Conservation (phyloP, 805 yeast species). For the Candida easanensis region DNA sequence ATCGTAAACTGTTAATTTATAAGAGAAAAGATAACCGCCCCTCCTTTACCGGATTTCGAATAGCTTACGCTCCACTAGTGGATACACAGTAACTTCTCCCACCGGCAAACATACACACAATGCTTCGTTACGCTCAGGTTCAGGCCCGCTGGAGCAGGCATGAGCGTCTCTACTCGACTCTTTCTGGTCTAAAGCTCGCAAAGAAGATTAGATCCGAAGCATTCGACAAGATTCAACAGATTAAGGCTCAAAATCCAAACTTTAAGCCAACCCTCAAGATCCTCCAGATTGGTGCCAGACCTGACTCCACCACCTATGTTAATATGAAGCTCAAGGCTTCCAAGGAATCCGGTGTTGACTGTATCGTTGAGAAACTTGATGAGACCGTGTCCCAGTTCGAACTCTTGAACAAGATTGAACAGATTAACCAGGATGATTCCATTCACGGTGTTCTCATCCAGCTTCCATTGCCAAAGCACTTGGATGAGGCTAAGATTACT, state of each 20-base stretch:
- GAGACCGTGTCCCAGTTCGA: slow-evolving; percentile 54
- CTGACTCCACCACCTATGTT: slow-evolving; percentile 80
- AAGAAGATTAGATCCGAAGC: slow-evolving; percentile 43
- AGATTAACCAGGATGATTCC: slow-evolving; percentile 53
- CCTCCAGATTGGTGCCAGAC: slow-evolving; percentile 74
- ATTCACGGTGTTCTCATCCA: slow-evolving; percentile 78
- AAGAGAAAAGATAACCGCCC: too few relatives aligned
- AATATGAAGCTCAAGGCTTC: slow-evolving; percentile 80
- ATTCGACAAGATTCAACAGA: slow-evolving; percentile 31
- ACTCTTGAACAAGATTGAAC: slow-evolving; percentile 49
- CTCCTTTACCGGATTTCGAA: too few relatives aligned
- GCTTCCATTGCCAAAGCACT: slow-evolving; percentile 70
- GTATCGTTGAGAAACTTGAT: slow-evolving; percentile 58
- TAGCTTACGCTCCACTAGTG: too few relatives aligned
- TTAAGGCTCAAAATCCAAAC: slow-evolving; percentile 39
- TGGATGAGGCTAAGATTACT: slow-evolving; percentile 66
- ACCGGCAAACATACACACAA: not conserved
- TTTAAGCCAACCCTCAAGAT: slow-evolving; percentile 68
- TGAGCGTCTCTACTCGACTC: slow-evolving; percentile 27
- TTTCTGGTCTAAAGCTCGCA: slow-evolving; percentile 49
- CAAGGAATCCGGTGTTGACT: slow-evolving; percentile 60
- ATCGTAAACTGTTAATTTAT: too few relatives aligned
- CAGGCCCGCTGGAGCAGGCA: slow-evolving; percentile 20
- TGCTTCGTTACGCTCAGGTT: slow-evolving; percentile 12
- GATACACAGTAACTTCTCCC: too few relatives aligned